A percentile compares a stretch with the other conserved stretches of the same genome.
These are phyloP conservation scores for Albatrellus ellisii DNA, from an alignment of 768 basidiomycete genomes.

Conservation along the genomic window DNA sequence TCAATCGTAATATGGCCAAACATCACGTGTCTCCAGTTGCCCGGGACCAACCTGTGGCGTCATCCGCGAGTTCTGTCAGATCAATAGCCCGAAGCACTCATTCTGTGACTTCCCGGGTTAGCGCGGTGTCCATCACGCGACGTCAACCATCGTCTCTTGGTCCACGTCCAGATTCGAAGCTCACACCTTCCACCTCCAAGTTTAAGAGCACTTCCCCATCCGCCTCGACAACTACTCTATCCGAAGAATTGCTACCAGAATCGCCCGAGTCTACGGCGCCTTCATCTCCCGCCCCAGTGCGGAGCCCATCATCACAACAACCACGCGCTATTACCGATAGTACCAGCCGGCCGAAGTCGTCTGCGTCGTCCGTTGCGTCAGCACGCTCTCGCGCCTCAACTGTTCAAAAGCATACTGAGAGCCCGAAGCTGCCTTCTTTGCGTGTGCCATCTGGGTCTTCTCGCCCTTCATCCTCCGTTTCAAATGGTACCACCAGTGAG, in stretches of 20 bases:
- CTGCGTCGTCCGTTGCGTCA: constrained; percentile 24
- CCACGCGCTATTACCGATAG: constrained; percentile 7
- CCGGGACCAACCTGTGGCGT: constrained; percentile 18
- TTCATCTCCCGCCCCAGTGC: neutral
- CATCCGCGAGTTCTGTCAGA: constrained; percentile 29
- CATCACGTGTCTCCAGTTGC: constrained; percentile 16
- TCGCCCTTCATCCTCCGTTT: constrained; percentile 18
- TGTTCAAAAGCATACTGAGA: constrained; percentile 19
- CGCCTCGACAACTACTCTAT: constrained; percentile 8
- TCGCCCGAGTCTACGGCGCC: neutral
- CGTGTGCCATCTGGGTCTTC: constrained; percentile 12
- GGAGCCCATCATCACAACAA: constrained; percentile 3
- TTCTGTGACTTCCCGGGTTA: constrained; percentile 21
- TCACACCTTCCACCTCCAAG: constrained; percentile 34
- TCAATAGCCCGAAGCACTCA: constrained; percentile 32
- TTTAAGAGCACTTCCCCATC: constrained; percentile 10
- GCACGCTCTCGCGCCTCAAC: constrained; percentile 26
- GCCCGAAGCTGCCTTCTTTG: constrained; percentile 8
- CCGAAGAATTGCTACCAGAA: constrained; percentile 6
- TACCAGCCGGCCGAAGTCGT: constrained; percentile 12
- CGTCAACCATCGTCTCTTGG: constrained; percentile 15
- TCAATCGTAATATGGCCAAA: constrained; percentile 21
- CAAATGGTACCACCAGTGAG: constrained; percentile 19
- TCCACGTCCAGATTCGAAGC: constrained; percentile 52
- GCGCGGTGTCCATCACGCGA: constrained; percentile 15